Evolutionary conservation across 345 rosid species (phyloP).

Genomic region (Hirschfeldia incana): DNA sequence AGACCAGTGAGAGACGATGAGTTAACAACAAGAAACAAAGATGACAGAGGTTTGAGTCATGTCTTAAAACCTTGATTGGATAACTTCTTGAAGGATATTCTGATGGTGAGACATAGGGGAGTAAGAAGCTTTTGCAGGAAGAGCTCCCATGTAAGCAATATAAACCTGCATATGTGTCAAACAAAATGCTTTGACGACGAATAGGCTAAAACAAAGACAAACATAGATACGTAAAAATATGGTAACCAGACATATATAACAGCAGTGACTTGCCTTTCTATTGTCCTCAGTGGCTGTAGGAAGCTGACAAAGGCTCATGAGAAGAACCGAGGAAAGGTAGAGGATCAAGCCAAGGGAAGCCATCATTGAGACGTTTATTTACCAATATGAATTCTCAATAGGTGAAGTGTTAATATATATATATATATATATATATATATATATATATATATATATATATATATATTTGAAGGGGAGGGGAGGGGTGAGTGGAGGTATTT

Average conservation of each 20-base stretch:
- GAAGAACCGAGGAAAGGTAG: neutral
- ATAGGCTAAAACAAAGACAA: neutral
- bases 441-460: too few species aligned
- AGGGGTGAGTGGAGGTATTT: too few species aligned
- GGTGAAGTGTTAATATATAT: neutral
- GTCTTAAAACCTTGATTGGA: neutral
- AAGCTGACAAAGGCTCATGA: neutral
- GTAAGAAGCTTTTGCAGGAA: constrained; percentile 24
- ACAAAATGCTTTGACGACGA: neutral
- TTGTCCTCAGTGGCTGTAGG: neutral
- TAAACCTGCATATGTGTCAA: constrained; percentile 21
- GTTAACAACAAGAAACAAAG: neutral
- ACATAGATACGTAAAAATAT: neutral
- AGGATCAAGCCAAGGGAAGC: neutral
- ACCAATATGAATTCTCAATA: neutral
- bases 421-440: too few species aligned
- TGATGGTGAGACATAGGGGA: constrained; percentile 37
- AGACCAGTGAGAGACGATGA: neutral
- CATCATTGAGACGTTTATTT: neutral
- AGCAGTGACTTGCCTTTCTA: neutral
- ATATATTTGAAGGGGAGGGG: too few species aligned
- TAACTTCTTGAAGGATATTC: constrained; percentile 32
- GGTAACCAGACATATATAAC: neutral
- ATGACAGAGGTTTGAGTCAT: neutral
- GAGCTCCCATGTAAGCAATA: constrained; percentile 41